A percentile compares a stretch with the other conserved stretches of the same genome.
Conservation (phyloP, 148 eudicot genomes). For the Vaccinium darrowii region DNA sequence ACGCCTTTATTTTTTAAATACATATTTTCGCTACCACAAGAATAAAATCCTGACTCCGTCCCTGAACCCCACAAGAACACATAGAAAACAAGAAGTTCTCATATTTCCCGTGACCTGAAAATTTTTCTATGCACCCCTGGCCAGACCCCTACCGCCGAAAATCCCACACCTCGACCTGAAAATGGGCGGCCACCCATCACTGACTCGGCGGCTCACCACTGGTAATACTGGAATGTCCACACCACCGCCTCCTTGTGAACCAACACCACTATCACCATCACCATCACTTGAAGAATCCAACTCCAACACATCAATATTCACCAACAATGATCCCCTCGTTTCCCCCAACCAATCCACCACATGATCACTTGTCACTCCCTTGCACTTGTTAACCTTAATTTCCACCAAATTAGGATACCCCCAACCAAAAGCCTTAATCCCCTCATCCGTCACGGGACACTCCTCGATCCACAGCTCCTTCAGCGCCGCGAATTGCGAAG, state of each 20-base stretch:
- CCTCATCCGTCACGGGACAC: constrained; percentile 63
- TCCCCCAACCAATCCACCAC: constrained; percentile 52
- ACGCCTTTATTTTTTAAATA: too few species aligned
- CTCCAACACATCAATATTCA: constrained; percentile 60
- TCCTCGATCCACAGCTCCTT: constrained; percentile 77
- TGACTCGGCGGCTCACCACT: constrained; percentile 27
- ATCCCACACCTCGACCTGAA: constrained; percentile 52
- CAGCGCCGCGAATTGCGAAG: constrained; percentile 47
- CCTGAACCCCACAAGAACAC: too few species aligned
- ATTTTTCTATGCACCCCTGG: too few species aligned
- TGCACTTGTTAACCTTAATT: constrained; percentile 75
- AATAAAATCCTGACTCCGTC: too few species aligned
- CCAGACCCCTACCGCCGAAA: constrained; percentile 31
- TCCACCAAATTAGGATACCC: constrained; percentile 77
- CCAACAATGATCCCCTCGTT: constrained; percentile 46
- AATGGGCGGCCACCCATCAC: constrained; percentile 34
- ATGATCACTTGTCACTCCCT: constrained; percentile 50
- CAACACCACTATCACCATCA: constrained; percentile 58
- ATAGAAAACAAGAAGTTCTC: too few species aligned
- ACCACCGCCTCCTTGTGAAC: constrained; percentile 43
- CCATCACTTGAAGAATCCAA: constrained; percentile 41
- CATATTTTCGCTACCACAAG: too few species aligned
- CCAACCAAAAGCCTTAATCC: constrained; percentile 55
- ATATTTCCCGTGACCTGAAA: too few species aligned
- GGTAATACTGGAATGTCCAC: constrained; percentile 23